Evolutionary conservation across 2,329 filamentous ascomycete genomes (phyloP).

Genomic region (Aurifilum marmelostoma): DNA sequence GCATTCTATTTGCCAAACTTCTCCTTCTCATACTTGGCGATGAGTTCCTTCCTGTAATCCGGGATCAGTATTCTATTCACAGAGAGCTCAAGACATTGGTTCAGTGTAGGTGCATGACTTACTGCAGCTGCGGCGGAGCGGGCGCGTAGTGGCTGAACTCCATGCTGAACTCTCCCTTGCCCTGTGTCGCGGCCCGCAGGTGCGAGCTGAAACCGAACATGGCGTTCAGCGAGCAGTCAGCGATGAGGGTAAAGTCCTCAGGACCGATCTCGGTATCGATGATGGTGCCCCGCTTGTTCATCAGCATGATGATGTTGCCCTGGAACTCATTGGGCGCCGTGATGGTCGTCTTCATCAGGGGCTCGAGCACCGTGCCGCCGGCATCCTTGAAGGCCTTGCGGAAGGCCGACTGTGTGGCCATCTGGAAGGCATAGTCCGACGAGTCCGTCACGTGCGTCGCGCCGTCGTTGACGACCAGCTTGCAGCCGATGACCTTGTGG

Average conservation of each 20-base stretch:
- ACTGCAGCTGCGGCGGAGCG: constrained; percentile 87
- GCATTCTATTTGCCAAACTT: constrained; percentile 21
- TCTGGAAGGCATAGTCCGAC: constrained; percentile 93
- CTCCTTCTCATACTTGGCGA: constrained; percentile 63
- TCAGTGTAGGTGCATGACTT: constrained; percentile 43
- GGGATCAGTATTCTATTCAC: constrained; percentile 34
- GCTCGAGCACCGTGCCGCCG: constrained; percentile 84
- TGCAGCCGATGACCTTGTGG: constrained; percentile 86
- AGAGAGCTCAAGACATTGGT: constrained; percentile 4
- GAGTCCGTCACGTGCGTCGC: constrained; percentile 98
- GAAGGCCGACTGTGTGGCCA: constrained; percentile 95
- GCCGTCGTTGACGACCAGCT: constrained; percentile 94
- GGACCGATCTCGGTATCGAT: constrained; percentile 92
- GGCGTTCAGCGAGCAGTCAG: constrained; percentile 90
- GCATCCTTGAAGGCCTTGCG: constrained; percentile 86
- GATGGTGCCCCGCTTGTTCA: constrained; percentile 97
- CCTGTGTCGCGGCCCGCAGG: constrained; percentile 89
- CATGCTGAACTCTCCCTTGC: constrained; percentile 98
- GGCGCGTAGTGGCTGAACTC: constrained; percentile 96
- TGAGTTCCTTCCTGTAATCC: constrained; percentile 55
- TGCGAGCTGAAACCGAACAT: constrained; percentile 98
- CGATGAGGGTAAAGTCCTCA: constrained; percentile 91
- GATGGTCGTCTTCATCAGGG: constrained; percentile 97
- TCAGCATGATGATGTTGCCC: constrained; percentile 87
- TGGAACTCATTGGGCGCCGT: constrained; percentile 97